phyloP scores from a whole-genome alignment of 768 basidiomycete species.

The button mushroom (Agaricus bisporus) region DNA sequence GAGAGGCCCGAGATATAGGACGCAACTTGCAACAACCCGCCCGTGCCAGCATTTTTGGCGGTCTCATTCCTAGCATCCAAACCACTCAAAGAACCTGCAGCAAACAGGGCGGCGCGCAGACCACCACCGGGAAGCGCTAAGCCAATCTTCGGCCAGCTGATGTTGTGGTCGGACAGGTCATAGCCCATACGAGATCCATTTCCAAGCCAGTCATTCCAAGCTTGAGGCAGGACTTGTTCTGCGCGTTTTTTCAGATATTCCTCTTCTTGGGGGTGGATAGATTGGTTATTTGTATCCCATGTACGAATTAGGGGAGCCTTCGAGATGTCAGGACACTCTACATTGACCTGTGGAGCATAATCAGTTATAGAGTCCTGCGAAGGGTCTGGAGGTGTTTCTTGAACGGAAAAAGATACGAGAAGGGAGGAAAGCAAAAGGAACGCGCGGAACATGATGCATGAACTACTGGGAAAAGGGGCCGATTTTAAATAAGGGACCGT shows the following conservation, averaged over 20 bases:
- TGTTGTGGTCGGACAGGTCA: conserved; percentile 27
- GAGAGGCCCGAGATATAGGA: conserved; percentile 66
- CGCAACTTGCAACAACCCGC: conserved; percentile 64
- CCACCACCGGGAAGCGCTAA: conserved; percentile 71
- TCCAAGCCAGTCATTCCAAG: conserved; percentile 58
- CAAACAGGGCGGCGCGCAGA: conserved; percentile 60
- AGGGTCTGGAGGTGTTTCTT: not conserved
- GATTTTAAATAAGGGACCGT: no score
- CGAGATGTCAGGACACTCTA: conserved; percentile 46
- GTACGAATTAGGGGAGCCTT: conserved; percentile 42
- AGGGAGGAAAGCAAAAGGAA: not conserved
- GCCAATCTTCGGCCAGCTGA: conserved; percentile 48
- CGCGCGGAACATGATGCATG: not conserved
- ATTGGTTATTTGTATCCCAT: conserved; percentile 45
- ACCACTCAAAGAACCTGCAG: conserved; percentile 50
- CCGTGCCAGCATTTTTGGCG: conserved; percentile 52
- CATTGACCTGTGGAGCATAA: conserved; percentile 47
- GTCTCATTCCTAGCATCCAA: conserved; percentile 58
- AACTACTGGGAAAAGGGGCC: not conserved
- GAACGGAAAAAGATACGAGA: not conserved
- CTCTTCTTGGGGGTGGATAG: conserved; percentile 41
- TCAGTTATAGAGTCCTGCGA: conserved; percentile 24
- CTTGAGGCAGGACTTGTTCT: conserved; percentile 31
- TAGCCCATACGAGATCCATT: conserved; percentile 50
- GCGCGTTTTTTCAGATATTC: conserved; percentile 41